phyloP scores from a whole-genome alignment of 73 alveolate genomes.

The Paramecium sonneborni region DNA sequence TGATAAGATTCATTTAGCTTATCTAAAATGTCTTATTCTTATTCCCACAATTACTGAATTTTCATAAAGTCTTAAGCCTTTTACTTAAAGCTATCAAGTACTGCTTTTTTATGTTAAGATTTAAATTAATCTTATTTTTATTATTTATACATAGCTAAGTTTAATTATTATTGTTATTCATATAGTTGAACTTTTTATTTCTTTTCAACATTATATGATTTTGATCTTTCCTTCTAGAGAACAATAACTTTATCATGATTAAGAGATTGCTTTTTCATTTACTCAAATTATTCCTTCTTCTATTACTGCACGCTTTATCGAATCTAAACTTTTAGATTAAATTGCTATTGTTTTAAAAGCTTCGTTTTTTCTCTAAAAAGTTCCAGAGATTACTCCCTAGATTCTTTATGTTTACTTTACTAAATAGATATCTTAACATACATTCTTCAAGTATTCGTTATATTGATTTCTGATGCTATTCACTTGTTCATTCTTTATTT shows the following conservation, averaged over 20 bases:
- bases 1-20: not conserved
- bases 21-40: not conserved
- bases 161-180: slow-evolving; percentile 3
- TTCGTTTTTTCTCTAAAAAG: not conserved
- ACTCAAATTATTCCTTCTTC: slow-evolving; percentile 12
- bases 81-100: not conserved
- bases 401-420: slow-evolving; percentile 23
- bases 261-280: slow-evolving; percentile 12
- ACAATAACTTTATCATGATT: not conserved
- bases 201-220: not conserved
- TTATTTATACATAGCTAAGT: not conserved
- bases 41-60: not conserved
- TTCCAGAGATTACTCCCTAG: not conserved
- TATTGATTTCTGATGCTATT: not conserved
- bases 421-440: not conserved
- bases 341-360: not conserved
- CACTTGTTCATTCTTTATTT: not conserved
- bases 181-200: not conserved
- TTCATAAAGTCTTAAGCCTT: slow-evolving; percentile 11
- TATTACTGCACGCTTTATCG: not conserved
- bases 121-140: not conserved
- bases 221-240: not conserved
- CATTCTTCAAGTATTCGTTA: slow-evolving; percentile 11
- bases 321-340: not conserved
- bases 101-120: not conserved